Conservation (phyloP, 306 rosid species). For the Begonia fuchsioides region DNA sequence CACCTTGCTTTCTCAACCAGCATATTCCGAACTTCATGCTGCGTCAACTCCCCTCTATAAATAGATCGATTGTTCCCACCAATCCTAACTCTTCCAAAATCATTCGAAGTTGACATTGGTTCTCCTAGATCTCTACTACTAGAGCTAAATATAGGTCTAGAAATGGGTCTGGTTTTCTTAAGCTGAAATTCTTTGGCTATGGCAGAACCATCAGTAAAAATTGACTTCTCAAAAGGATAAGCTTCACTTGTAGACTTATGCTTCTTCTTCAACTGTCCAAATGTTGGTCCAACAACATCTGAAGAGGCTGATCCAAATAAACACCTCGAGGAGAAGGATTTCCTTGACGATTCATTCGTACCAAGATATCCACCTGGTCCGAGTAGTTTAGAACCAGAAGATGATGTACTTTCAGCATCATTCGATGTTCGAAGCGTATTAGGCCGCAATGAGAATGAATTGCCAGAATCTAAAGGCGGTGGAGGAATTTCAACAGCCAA, state of each 20-base stretch:
- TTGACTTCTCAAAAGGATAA: conserved; percentile 18
- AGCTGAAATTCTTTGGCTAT: conserved; percentile 21
- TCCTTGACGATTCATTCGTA: conserved; percentile 6
- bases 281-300: conserved; percentile 15
- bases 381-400: conserved; percentile 18
- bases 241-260: conserved; percentile 19
- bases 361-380: conserved; percentile 9
- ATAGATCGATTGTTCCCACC: conserved; percentile 18
- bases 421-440: conserved; percentile 14
- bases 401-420: conserved; percentile 21
- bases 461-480: conserved; percentile 18
- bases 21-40: conserved; percentile 21
- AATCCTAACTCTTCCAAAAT: conserved; percentile 23
- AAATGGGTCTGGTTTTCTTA: conserved; percentile 20
- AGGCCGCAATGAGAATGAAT: conserved; percentile 16
- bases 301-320: conserved; percentile 24
- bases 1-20: conserved; percentile 43
- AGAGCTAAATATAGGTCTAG: conserved; percentile 12
- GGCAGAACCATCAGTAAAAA: conserved; percentile 18
- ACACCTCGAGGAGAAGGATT: conserved; percentile 15
- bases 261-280: conserved; percentile 28
- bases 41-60: conserved; percentile 26
- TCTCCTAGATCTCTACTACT: conserved; percentile 9
- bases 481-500: conserved; percentile 35
- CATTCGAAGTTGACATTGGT: conserved; percentile 12